These are phyloP conservation scores for Xylaria polymorpha DNA, from an alignment of 2,329 filamentous ascomycete species.

Conservation along the genomic window DNA sequence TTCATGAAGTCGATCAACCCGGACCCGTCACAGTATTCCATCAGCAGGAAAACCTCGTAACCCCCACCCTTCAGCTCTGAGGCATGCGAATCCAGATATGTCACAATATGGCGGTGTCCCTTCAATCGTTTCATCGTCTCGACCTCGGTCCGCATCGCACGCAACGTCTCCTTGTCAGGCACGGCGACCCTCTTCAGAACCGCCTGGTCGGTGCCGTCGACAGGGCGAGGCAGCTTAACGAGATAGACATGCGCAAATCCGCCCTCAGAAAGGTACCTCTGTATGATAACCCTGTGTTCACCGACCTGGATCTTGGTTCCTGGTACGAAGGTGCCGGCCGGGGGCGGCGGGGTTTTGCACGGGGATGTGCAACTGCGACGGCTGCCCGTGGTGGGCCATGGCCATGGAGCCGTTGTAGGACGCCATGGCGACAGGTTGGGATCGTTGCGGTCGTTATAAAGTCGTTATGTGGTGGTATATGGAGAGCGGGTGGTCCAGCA, in stretches of 20 bases:
- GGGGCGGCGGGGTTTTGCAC: conserved; percentile 59
- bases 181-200: conserved; percentile 96
- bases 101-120: conserved; percentile 95
- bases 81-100: conserved; percentile 97
- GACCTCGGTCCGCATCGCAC: conserved; percentile 97
- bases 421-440: conserved; percentile 42
- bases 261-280: conserved; percentile 97
- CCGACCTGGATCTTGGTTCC: conserved; percentile 98
- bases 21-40: conserved; percentile 96
- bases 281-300: conserved; percentile 89
- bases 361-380: conserved; percentile 49
- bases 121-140: conserved; percentile 99
- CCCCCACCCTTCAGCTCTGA: conserved; percentile 92
- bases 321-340: conserved; percentile 87
- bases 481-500: conserved; percentile 24
- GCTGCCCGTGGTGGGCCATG: conserved; percentile 53
- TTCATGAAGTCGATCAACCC: conserved; percentile 99
- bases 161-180: conserved; percentile 92
- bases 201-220: conserved; percentile 82
- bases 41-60: conserved; percentile 97
- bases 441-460: conserved; percentile 17
- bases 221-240: conserved; percentile 82
- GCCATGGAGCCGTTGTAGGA: conserved; percentile 47
- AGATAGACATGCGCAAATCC: conserved; percentile 99
- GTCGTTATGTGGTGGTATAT: conserved; percentile 28